These are phyloP conservation scores for Atalantia buxifolia DNA, from an alignment of 345 rosid genomes.

Conservation along the genomic window DNA sequence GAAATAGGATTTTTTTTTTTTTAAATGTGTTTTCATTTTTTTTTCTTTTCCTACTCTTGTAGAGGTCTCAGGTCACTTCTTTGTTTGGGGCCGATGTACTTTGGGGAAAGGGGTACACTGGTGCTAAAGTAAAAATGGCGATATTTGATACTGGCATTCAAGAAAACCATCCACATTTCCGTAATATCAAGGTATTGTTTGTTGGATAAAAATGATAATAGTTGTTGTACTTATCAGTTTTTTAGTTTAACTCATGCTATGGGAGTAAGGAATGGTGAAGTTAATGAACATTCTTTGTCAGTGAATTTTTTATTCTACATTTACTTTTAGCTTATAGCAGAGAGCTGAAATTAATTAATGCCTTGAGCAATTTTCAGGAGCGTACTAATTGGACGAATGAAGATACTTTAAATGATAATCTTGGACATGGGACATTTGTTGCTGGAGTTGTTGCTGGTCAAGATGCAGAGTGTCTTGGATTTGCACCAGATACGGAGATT, in stretches of 20 bases:
- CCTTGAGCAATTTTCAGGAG: constrained; percentile 51
- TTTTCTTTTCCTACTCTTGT: constrained; percentile 14
- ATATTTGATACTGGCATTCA: constrained; percentile 98
- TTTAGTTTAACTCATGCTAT: background rate
- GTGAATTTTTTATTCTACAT: background rate
- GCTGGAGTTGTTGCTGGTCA: constrained; percentile 97
- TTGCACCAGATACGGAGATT: constrained; percentile 91
- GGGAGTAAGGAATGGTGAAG: background rate
- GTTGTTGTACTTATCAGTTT: background rate
- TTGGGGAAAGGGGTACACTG: constrained; percentile 89
- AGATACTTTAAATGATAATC: constrained; percentile 95
- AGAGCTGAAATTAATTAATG: constrained; percentile 25
- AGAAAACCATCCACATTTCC: constrained; percentile 90
- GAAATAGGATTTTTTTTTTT: background rate
- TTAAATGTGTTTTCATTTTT: background rate
- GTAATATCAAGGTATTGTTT: constrained; percentile 75
- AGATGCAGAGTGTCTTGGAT: constrained; percentile 87
- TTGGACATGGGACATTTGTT: constrained; percentile 98
- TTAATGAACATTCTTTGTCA: background rate
- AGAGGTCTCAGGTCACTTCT: constrained; percentile 92
- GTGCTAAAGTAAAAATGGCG: constrained; percentile 95
- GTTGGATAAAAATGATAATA: background rate
- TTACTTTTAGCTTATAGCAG: constrained; percentile 12
- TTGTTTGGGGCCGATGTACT: constrained; percentile 90
- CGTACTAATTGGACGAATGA: constrained; percentile 99